Conservation (phyloP, 2,329 filamentous ascomycete genomes). For the Nigrospora osmanthi region DNA sequence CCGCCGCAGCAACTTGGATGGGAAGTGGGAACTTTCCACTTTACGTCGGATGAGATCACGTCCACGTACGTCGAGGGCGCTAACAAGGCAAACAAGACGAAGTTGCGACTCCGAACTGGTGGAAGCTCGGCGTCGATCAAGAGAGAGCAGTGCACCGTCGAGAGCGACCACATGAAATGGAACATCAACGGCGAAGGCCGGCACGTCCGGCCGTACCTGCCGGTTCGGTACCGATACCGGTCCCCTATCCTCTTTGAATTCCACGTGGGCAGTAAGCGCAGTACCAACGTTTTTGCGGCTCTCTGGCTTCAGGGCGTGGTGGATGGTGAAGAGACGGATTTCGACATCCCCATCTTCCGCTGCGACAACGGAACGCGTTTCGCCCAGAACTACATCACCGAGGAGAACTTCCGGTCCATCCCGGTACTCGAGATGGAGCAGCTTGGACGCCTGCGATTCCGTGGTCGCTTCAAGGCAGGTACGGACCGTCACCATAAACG, state of each 20-base stretch:
- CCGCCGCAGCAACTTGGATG: conserved; percentile 84
- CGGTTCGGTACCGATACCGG: conserved; percentile 84
- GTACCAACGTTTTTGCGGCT: conserved; percentile 66
- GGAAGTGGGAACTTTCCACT: conserved; percentile 93
- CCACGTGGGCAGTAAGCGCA: conserved; percentile 59
- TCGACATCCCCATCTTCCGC: conserved; percentile 87
- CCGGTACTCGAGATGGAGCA: conserved; percentile 73
- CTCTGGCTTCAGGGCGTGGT: conserved; percentile 81
- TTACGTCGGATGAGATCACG: conserved; percentile 62
- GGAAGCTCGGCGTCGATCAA: conserved; percentile 69
- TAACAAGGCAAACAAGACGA: conserved; percentile 48
- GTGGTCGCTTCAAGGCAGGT: conserved; percentile 77
- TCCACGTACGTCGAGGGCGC: conserved; percentile 41
- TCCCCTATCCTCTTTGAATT: conserved; percentile 88
- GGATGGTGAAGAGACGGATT: conserved; percentile 68
- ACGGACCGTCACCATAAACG: conserved; percentile 78
- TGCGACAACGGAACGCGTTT: conserved; percentile 69
- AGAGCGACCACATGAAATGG: conserved; percentile 44
- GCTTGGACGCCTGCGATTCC: conserved; percentile 74
- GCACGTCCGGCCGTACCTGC: conserved; percentile 56
- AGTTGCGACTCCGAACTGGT: conserved; percentile 74
- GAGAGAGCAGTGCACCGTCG: conserved; percentile 53
- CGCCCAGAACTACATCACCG: conserved; percentile 87
- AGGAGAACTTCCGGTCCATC: conserved; percentile 61
- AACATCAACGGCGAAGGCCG: conserved; percentile 36